Evolutionary conservation across 352 stramenopile species (phyloP).

Genomic region (Plasmopara viticola): DNA sequence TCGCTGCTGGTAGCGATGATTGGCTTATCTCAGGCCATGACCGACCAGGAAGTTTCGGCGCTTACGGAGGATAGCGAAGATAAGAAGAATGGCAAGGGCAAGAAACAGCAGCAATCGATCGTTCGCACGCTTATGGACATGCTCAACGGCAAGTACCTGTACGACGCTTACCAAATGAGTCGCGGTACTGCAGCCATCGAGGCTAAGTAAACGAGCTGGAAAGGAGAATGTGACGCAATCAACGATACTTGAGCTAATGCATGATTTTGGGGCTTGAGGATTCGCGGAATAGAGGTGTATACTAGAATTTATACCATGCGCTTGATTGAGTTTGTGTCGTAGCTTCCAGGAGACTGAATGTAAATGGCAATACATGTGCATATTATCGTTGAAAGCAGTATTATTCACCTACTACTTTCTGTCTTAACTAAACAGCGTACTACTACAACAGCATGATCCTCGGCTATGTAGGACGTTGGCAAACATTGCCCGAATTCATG

Average conservation of each 20-base stretch:
- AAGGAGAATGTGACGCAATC: background rate
- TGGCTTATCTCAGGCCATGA: constrained; percentile 71
- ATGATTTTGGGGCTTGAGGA: no score
- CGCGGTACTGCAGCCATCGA: constrained; percentile 41
- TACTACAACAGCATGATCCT: no score
- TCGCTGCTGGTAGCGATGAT: constrained; percentile 84
- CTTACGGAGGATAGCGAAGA: constrained; percentile 46
- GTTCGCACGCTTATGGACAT: constrained; percentile 80
- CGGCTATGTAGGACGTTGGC: constrained; percentile 35
- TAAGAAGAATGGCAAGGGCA: constrained; percentile 40
- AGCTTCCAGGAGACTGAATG: no score
- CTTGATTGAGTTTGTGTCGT: no score
- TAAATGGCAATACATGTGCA: no score
- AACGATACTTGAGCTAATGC: background rate
- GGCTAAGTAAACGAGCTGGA: constrained; percentile 25
- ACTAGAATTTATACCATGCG: no score
- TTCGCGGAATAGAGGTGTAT: no score
- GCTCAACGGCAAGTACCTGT: constrained; percentile 86
- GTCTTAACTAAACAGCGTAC: no score
- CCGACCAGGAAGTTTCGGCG: constrained; percentile 54
- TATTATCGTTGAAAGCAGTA: no score
- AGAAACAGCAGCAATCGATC: constrained; percentile 40
- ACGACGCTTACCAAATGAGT: constrained; percentile 71
- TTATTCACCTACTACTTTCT: no score
- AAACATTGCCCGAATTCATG: constrained; percentile 77